A percentile compares a stretch with the other conserved stretches of the same genome.
Conservation (phyloP, 2,329 filamentous ascomycete species). For the Leptosphaerulina australis region DNA sequence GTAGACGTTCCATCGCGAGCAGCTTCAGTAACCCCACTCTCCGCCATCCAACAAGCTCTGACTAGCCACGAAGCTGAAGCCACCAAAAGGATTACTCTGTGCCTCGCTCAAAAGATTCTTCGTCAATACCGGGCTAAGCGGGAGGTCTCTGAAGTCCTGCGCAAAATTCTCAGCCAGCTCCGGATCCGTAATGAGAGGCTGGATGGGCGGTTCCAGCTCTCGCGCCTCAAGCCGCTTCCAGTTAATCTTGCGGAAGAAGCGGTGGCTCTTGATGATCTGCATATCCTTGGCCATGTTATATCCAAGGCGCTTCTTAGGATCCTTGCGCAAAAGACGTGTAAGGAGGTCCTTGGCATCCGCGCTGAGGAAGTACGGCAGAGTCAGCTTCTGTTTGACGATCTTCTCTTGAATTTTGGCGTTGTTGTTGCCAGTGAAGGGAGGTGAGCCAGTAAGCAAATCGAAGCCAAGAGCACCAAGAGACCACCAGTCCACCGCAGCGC, state of each 20-base stretch:
- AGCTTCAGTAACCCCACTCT: conserved; percentile 38
- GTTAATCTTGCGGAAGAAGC: conserved; percentile 96
- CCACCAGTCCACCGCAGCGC: conserved; percentile 98
- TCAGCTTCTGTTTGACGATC: conserved; percentile 90
- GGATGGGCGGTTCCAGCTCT: conserved; percentile 86
- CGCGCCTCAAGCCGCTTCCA: conserved; percentile 85
- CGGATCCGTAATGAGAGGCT: conserved; percentile 92
- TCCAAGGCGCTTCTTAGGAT: conserved; percentile 87
- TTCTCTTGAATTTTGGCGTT: conserved; percentile 95
- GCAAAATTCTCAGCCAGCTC: conserved; percentile 97
- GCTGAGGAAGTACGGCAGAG: conserved; percentile 86
- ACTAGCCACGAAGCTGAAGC: conserved; percentile 61
- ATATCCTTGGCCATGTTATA: conserved; percentile 89
- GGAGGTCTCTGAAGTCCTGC: conserved; percentile 85
- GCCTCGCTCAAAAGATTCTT: conserved; percentile 35
- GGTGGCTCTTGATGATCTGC: conserved; percentile 82
- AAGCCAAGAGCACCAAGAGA: conserved; percentile 91
- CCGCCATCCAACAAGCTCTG: conserved; percentile 55
- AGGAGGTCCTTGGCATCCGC: conserved; percentile 93
- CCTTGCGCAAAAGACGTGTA: conserved; percentile 86
- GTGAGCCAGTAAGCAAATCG: conserved; percentile 89
- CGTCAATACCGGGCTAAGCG: conserved; percentile 71
- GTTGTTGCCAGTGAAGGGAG: conserved; percentile 89
- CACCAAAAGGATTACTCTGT: conserved; percentile 58
- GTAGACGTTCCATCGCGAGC: not conserved